phyloP scores from a whole-genome alignment of 306 rosid species.

The Glycine tomentella region DNA sequence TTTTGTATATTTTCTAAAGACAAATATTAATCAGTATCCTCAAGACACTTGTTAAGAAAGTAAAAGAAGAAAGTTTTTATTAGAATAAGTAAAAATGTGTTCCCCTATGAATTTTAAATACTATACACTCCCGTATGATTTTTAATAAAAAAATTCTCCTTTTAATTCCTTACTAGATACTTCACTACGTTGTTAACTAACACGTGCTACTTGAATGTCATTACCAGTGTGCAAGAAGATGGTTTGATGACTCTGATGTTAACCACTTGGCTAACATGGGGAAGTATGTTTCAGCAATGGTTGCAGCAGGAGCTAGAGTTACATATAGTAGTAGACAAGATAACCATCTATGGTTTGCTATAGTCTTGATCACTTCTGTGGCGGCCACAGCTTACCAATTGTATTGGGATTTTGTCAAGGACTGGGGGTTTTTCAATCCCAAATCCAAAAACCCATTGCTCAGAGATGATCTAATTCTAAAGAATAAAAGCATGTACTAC shows the following conservation, averaged over 20 bases:
- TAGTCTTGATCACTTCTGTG: conserved; percentile 70
- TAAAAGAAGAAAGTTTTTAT: no score
- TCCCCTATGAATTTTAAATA: no score
- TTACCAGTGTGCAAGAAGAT: conserved; percentile 81
- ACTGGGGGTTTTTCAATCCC: conserved; percentile 82
- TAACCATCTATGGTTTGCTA: conserved; percentile 57
- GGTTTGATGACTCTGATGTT: conserved; percentile 72
- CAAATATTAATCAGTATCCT: no score
- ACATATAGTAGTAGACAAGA: conserved; percentile 57
- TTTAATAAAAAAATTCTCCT: no score
- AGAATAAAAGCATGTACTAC: conserved; percentile 77
- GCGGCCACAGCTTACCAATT: conserved; percentile 81
- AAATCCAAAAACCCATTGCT: conserved; percentile 77
- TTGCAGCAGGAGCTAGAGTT: conserved; percentile 81
- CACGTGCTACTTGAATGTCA: conserved; percentile 30
- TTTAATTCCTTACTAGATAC: no score
- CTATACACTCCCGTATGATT: no score
- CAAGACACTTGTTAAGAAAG: no score
- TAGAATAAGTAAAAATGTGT: no score
- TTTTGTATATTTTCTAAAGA: no score
- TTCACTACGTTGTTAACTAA: conserved; percentile 38
- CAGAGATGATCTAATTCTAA: conserved; percentile 80
- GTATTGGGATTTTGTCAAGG: conserved; percentile 94
- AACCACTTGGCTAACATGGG: conserved; percentile 90
- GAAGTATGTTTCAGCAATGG: conserved; percentile 93